Conservation (phyloP, 2,329 filamentous ascomycete genomes). For the Emergomyces pasteurianus region DNA sequence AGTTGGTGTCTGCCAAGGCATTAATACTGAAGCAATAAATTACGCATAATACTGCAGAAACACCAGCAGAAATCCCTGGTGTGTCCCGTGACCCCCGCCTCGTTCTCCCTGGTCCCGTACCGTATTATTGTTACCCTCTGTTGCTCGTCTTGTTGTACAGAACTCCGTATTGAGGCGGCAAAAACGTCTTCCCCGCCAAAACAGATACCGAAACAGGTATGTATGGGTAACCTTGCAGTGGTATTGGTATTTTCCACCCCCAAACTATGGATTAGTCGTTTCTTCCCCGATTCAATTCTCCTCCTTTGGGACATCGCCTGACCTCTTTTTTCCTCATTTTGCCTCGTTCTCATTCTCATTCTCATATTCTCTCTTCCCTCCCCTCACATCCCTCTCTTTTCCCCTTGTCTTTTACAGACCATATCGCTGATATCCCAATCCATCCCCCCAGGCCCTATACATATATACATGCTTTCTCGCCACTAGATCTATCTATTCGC, state of each 20-base stretch:
- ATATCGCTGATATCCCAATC: not conserved
- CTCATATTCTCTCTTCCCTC: conserved; percentile 7
- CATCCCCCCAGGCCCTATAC: conserved; percentile 12
- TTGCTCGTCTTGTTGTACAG: too few relatives aligned
- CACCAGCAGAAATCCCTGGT: conserved; percentile 15
- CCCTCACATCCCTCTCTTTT: not conserved
- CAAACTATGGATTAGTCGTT: not conserved
- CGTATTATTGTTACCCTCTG: too few relatives aligned
- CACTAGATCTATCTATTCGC: conserved; percentile 14
- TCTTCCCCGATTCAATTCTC: not conserved
- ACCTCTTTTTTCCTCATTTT: not conserved
- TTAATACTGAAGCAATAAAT: too few relatives aligned
- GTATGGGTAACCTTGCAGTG: too few relatives aligned
- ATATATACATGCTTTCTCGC: conserved; percentile 17
- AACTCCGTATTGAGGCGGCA: not conserved
- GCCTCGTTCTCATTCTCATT: not conserved
- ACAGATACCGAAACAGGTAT: not conserved
- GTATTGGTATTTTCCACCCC: not conserved
- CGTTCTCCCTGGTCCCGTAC: not conserved
- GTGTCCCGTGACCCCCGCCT: not conserved
- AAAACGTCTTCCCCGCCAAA: not conserved
- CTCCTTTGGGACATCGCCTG: not conserved
- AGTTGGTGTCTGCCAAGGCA: too few relatives aligned
- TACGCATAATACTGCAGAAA: too few relatives aligned
- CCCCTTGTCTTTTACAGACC: not conserved